These are phyloP conservation scores for Combretum micranthum DNA, from an alignment of 345 rosid genomes.

Conservation along the genomic window DNA sequence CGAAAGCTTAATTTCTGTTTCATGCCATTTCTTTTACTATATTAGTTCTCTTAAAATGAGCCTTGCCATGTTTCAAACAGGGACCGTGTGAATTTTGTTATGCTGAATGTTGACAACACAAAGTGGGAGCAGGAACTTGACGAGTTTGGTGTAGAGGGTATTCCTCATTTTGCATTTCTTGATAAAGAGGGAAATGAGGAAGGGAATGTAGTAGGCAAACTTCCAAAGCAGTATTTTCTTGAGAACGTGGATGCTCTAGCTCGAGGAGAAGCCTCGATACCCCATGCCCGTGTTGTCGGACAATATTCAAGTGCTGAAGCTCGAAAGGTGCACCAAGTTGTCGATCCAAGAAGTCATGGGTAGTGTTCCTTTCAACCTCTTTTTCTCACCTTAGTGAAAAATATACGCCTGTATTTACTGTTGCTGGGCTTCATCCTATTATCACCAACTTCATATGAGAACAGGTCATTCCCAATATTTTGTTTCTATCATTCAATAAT, in stretches of 20 bases:
- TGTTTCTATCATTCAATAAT: too few species aligned
- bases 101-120: constrained; percentile 94
- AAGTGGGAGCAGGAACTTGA: constrained; percentile 97
- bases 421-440: too few species aligned
- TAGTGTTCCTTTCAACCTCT: constrained; percentile 19
- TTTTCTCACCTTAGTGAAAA: too few species aligned
- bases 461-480: too few species aligned
- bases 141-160: constrained; percentile 97
- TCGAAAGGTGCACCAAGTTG: constrained; percentile 63
- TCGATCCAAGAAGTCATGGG: constrained; percentile 89
- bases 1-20: too few species aligned
- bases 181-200: constrained; percentile 85
- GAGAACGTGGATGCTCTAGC: constrained; percentile 88
- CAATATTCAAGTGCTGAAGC: constrained; percentile 70
- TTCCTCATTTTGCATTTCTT: constrained; percentile 84
- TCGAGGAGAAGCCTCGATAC: constrained; percentile 57
- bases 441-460: too few species aligned
- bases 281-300: constrained; percentile 84
- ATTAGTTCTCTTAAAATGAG: too few species aligned
- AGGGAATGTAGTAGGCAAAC: constrained; percentile 89
- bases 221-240: constrained; percentile 64
- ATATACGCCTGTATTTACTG: too few species aligned
- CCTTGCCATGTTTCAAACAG: constrained; percentile 17
- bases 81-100: constrained; percentile 89
- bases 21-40: too few species aligned